Percentiles rank a stretch among this genome's conserved stretches.
These are phyloP conservation scores for Leucoagaricus sp. DNA, from an alignment of 1,284 basidiomycete species.

Conservation along the genomic window DNA sequence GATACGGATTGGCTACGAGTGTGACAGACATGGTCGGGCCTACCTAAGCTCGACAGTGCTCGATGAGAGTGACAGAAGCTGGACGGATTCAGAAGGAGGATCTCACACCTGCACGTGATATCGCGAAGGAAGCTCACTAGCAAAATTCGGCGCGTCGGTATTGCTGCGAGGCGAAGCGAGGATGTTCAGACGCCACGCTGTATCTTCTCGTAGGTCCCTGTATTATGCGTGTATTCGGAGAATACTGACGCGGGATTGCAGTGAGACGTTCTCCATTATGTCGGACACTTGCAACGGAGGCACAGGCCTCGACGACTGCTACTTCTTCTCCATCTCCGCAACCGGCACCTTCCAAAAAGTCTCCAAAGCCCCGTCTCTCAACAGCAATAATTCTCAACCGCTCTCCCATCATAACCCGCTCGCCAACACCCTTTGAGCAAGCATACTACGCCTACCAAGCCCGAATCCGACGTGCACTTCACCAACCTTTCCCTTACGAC, in stretches of 20 bases:
- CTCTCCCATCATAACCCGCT: conserved; percentile 79
- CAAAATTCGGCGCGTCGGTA: conserved; percentile 4
- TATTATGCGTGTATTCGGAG: not conserved
- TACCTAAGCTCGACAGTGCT: not conserved
- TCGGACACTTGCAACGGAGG: conserved; percentile 28
- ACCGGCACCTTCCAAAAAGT: conserved; percentile 26
- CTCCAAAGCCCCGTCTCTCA: conserved; percentile 35
- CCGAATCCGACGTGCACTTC: conserved; percentile 80
- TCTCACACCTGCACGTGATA: conserved; percentile 7
- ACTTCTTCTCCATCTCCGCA: conserved; percentile 22
- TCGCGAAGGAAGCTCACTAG: not conserved
- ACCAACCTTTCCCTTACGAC: conserved; percentile 86
- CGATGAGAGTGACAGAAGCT: conserved; percentile 5
- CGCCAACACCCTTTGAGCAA: conserved; percentile 77
- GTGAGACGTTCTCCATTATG: conserved; percentile 17
- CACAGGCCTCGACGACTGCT: conserved; percentile 11
- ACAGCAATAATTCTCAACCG: conserved; percentile 82
- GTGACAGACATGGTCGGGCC: conserved; percentile 67
- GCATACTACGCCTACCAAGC: conserved; percentile 89
- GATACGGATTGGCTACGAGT: conserved; percentile 84
- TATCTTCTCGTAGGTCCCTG: conserved; percentile 6
- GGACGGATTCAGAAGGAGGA: not conserved
- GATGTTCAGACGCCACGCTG: conserved; percentile 11
- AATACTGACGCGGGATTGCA: not conserved
- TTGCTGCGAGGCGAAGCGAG: not conserved